Evolutionary conservation across 768 basidiomycete species (phyloP).

Genomic region (Lactarius hatsudake): DNA sequence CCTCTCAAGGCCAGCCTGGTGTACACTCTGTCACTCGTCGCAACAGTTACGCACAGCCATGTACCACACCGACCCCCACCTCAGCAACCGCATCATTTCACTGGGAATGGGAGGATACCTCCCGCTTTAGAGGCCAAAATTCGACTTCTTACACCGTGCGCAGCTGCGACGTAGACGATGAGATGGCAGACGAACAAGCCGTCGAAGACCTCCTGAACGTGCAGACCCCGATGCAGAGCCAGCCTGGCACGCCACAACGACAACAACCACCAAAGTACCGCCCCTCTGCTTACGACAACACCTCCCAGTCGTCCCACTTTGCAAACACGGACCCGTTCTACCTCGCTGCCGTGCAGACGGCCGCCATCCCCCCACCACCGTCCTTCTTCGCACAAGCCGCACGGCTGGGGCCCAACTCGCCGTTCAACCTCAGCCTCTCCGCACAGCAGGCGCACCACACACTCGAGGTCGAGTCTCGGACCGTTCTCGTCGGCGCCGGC

Average conservation of each 20-base stretch:
- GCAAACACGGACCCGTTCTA: slow-evolving; percentile 52
- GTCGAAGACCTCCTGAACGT: slow-evolving; percentile 46
- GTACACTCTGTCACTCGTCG: slow-evolving; percentile 32
- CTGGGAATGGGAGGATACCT: slow-evolving; percentile 31
- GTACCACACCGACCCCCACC: slow-evolving; percentile 40
- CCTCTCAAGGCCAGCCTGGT: slow-evolving; percentile 31
- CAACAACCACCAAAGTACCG: slow-evolving; percentile 18
- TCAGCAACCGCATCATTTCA: slow-evolving; percentile 34
- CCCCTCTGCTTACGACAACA: slow-evolving; percentile 19
- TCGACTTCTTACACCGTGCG: slow-evolving; percentile 11
- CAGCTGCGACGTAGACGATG: slow-evolving; percentile 35
- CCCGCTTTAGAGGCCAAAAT: slow-evolving; percentile 11
- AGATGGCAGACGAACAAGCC: slow-evolving; percentile 43
- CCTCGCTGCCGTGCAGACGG: slow-evolving; percentile 41
- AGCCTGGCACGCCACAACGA: slow-evolving; percentile 4
- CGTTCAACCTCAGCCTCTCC: slow-evolving; percentile 21
- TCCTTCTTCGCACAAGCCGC: slow-evolving; percentile 25
- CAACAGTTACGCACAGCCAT: slow-evolving; percentile 39
- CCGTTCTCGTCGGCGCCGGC: slow-evolving; percentile 25
- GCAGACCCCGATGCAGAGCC: slow-evolving; percentile 32
- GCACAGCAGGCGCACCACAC: slow-evolving; percentile 21
- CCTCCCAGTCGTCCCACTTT: slow-evolving; percentile 34
- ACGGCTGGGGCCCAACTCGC: slow-evolving; percentile 22
- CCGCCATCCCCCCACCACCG: slow-evolving; percentile 7
- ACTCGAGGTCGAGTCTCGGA: slow-evolving; percentile 22